phyloP scores from a whole-genome alignment of 192 early-diverging fungal species.

The Coemansia asiatica region DNA sequence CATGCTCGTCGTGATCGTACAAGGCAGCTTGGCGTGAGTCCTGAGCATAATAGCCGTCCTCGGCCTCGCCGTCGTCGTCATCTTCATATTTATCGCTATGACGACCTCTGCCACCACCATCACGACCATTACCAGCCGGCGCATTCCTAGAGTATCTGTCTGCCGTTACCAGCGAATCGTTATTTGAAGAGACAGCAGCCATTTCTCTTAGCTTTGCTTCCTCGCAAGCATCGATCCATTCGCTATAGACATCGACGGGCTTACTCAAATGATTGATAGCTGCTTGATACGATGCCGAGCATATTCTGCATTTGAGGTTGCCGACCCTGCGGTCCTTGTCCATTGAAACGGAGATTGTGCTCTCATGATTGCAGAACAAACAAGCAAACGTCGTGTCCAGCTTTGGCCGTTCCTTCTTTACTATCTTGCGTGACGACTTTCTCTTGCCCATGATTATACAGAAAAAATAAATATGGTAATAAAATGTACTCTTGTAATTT shows the following conservation, averaged over 20 bases:
- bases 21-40: not conserved
- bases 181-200: not conserved
- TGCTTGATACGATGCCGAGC: slow-evolving; percentile 72
- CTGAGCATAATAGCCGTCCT: not conserved
- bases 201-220: slow-evolving; percentile 50
- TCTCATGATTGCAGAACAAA: slow-evolving; percentile 87
- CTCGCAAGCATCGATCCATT: slow-evolving; percentile 88
- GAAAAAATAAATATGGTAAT: not conserved
- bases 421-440: slow-evolving; percentile 72
- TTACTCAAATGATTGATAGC: slow-evolving; percentile 69
- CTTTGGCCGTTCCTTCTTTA: slow-evolving; percentile 60
- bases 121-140: not conserved
- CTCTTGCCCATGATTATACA: slow-evolving; percentile 65
- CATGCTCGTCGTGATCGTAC: slow-evolving; percentile 23
- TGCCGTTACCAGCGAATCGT: not conserved
- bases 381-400: slow-evolving; percentile 79
- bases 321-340: slow-evolving; percentile 69
- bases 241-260: slow-evolving; percentile 85
- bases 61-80: not conserved
- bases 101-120: not conserved
- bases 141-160: not conserved
- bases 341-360: slow-evolving; percentile 72
- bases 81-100: not conserved
- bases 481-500: not conserved
- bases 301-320: slow-evolving; percentile 74